Percentiles rank a stretch among this genome's conserved stretches.
Conservation (phyloP, 805 yeast genomes). For the Groenewaldozyma salmanticensis region DNA sequence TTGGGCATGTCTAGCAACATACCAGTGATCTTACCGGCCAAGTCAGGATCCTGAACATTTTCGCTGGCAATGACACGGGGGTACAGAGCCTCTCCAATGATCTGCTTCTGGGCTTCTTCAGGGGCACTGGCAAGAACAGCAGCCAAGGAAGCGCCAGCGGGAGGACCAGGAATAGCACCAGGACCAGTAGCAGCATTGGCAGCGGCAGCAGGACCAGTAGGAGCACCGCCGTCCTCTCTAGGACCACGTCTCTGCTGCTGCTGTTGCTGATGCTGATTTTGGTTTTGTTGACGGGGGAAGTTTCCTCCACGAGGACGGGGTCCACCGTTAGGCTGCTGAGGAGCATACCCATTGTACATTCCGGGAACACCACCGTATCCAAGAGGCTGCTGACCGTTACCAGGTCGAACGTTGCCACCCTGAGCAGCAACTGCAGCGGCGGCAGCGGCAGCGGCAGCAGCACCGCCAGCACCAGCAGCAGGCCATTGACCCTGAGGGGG, state of each 20-base stretch:
- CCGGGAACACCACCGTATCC: conserved; percentile 76
- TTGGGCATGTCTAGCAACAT: conserved; percentile 95
- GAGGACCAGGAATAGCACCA: conserved; percentile 9
- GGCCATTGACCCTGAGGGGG: conserved; percentile 31
- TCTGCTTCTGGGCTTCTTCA: conserved; percentile 91
- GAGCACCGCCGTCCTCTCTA: conserved; percentile 11
- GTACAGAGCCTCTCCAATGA: conserved; percentile 88
- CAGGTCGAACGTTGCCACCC: conserved; percentile 18
- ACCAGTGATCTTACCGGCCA: conserved; percentile 97
- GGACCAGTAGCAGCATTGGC: conserved; percentile 8
- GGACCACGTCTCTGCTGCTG: conserved; percentile 11
- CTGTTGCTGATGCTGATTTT: conserved; percentile 5
- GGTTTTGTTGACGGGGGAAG: neutral
- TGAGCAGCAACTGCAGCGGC: conserved; percentile 34
- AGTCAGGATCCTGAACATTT: conserved; percentile 82
- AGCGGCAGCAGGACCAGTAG: conserved; percentile 12
- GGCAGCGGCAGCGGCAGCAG: conserved; percentile 23
- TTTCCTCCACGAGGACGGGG: conserved; percentile 16
- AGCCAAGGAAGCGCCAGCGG: conserved; percentile 37
- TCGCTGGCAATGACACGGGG: conserved; percentile 82
- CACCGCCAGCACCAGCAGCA: conserved; percentile 5
- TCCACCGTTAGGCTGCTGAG: conserved; percentile 21
- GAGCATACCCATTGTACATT: conserved; percentile 36
- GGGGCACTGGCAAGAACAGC: conserved; percentile 58
- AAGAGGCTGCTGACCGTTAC: conserved; percentile 62